Conservation (phyloP, 1,284 basidiomycete species). For the Flammula alnicola region DNA sequence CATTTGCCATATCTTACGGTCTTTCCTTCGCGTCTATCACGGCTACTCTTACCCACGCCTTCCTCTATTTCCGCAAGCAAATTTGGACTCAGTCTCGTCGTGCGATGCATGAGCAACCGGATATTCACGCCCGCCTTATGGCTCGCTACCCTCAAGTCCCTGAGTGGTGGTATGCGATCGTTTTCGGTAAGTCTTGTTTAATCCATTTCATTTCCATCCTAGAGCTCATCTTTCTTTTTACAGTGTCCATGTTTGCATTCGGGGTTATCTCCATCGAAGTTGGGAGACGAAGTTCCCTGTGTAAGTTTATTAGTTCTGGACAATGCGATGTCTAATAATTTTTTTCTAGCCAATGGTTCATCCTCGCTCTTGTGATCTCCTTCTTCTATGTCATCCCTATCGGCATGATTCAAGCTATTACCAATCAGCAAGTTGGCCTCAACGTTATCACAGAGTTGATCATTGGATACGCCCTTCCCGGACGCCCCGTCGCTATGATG, state of each 20-base stretch:
- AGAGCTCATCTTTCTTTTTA: conserved; percentile 15
- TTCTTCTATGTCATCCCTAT: conserved; percentile 68
- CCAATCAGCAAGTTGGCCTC: conserved; percentile 65
- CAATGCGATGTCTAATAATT: not conserved
- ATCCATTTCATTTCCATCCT: not conserved
- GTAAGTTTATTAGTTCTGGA: not conserved
- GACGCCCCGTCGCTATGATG: conserved; percentile 64
- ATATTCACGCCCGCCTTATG: conserved; percentile 89
- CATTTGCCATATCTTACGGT: conserved; percentile 69
- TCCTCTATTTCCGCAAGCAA: conserved; percentile 82
- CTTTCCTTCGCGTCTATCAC: conserved; percentile 67
- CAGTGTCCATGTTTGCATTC: conserved; percentile 54
- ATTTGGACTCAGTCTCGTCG: conserved; percentile 71
- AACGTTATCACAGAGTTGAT: conserved; percentile 67
- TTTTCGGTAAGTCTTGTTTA: conserved; percentile 43
- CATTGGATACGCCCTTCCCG: conserved; percentile 52
- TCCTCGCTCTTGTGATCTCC: conserved; percentile 53
- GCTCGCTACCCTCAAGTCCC: conserved; percentile 76
- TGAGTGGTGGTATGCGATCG: conserved; percentile 71
- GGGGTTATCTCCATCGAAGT: conserved; percentile 55
- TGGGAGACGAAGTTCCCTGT: conserved; percentile 50
- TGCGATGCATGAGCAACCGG: conserved; percentile 75
- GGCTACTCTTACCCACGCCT: conserved; percentile 73
- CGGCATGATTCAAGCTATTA: conserved; percentile 71
- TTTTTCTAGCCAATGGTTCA: conserved; percentile 40